These are phyloP conservation scores for Phragmites australis DNA, from an alignment of 176 grass and related monocot genomes.

Conservation along the genomic window DNA sequence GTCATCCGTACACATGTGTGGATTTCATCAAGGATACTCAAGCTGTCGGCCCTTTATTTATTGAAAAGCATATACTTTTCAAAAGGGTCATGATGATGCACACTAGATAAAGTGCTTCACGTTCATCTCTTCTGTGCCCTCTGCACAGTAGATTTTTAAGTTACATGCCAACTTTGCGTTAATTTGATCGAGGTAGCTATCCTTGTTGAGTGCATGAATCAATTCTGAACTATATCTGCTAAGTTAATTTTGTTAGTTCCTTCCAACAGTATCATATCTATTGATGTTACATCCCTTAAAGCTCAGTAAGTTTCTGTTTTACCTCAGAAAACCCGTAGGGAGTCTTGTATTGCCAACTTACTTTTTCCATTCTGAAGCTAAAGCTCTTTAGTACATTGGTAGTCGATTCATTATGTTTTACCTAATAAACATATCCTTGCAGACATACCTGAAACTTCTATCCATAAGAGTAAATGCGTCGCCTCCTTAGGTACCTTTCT, in stretches of 20 bases:
- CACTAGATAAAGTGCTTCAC: conserved; percentile 45
- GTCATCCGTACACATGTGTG: conserved; percentile 34
- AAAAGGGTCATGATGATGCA: conserved; percentile 57
- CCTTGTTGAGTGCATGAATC: neutral
- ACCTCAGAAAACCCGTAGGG: neutral
- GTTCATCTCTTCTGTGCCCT: conserved; percentile 25
- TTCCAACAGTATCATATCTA: neutral
- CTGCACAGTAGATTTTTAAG: conserved; percentile 13
- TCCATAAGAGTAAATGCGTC: conserved; percentile 21
- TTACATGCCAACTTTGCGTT: conserved; percentile 29
- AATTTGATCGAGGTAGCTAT: neutral
- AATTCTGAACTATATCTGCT: neutral
- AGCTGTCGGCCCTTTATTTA: conserved; percentile 31
- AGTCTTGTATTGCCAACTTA: neutral
- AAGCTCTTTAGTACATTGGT: neutral
- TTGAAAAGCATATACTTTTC: conserved; percentile 39
- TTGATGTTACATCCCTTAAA: neutral
- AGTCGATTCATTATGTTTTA: conserved; percentile 29
- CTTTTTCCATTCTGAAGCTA: conserved; percentile 27
- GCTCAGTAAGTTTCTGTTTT: neutral
- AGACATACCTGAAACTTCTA: conserved; percentile 38
- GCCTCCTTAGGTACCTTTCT: conserved; percentile 38
- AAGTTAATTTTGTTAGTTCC: neutral
- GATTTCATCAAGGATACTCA: conserved; percentile 49
- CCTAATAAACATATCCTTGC: conserved; percentile 51